Conservation (phyloP, 495 filamentous ascomycete species). For the Penicillium cinerascens region DNA sequence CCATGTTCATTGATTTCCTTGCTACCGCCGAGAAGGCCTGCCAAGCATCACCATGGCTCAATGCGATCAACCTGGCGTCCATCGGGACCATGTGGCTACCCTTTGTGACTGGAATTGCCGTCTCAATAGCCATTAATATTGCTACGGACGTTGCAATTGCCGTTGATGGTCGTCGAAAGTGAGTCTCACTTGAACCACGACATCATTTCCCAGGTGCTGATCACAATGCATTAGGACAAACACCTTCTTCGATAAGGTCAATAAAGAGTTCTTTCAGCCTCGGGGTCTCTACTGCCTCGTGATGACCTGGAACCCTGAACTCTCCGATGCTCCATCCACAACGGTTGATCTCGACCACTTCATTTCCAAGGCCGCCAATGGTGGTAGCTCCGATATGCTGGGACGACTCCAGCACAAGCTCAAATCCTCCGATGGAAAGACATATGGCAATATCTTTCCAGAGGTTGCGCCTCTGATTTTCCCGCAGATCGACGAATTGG, state of each 20-base stretch:
- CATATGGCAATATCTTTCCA: slow-evolving; percentile 47
- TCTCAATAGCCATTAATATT: slow-evolving; percentile 41
- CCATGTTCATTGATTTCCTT: slow-evolving; percentile 54
- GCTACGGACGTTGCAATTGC: slow-evolving; percentile 44
- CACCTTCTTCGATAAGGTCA: slow-evolving; percentile 53
- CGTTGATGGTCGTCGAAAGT: slow-evolving; percentile 35
- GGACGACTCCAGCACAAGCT: slow-evolving; percentile 32
- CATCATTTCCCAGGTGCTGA: not conserved
- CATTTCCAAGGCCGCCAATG: slow-evolving; percentile 19
- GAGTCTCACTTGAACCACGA: not conserved
- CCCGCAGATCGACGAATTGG: slow-evolving; percentile 47
- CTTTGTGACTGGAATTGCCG: slow-evolving; percentile 37
- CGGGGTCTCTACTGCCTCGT: slow-evolving; percentile 58
- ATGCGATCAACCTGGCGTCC: slow-evolving; percentile 44
- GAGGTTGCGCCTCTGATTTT: slow-evolving; percentile 54
- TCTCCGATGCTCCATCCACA: slow-evolving; percentile 12
- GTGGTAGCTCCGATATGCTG: slow-evolving; percentile 2
- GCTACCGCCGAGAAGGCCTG: slow-evolving; percentile 42
- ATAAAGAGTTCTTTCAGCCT: slow-evolving; percentile 55
- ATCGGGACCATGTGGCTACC: slow-evolving; percentile 38
- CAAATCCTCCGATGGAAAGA: slow-evolving; percentile 42
- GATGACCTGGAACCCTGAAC: slow-evolving; percentile 55
- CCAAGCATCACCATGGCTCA: slow-evolving; percentile 33
- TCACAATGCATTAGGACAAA: slow-evolving; percentile 38
- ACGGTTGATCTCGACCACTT: slow-evolving; percentile 28